These are phyloP conservation scores for Pneumocystis carinii DNA, from an alignment of 1,139 yeast genomes.

Conservation along the genomic window DNA sequence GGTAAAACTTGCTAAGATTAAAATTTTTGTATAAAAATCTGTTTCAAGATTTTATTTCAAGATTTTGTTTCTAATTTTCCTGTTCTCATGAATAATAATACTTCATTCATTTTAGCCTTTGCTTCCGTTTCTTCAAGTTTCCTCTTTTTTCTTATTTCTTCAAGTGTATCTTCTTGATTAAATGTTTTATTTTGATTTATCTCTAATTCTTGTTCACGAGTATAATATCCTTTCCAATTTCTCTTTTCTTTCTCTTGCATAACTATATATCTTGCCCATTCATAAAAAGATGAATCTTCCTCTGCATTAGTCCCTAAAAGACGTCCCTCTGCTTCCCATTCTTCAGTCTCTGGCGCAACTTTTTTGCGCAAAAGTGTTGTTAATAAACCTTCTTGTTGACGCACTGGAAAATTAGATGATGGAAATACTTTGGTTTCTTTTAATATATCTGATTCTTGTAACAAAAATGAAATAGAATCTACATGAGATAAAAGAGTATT, in stretches of 20 bases:
- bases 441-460: background rate
- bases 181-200: background rate
- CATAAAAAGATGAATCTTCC: background rate
- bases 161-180: background rate
- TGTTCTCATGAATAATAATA: background rate
- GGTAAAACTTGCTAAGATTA: no score
- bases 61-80: background rate
- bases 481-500: background rate
- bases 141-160: background rate
- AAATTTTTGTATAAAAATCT: no score
- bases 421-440: conserved; percentile 36
- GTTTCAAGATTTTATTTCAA: background rate
- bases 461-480: background rate
- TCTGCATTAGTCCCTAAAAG: background rate
- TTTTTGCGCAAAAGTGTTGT: conserved; percentile 76
- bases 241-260: background rate
- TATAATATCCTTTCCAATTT: background rate
- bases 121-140: background rate
- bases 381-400: conserved; percentile 65
- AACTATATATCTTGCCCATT: background rate
- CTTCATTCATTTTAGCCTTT: background rate
- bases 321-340: conserved; percentile 36
- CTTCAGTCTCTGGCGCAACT: conserved; percentile 74
- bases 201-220: background rate
- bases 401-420: conserved; percentile 62